Conservation (phyloP, 495 filamentous ascomycete genomes). For the Astrothelium macrocarpum region DNA sequence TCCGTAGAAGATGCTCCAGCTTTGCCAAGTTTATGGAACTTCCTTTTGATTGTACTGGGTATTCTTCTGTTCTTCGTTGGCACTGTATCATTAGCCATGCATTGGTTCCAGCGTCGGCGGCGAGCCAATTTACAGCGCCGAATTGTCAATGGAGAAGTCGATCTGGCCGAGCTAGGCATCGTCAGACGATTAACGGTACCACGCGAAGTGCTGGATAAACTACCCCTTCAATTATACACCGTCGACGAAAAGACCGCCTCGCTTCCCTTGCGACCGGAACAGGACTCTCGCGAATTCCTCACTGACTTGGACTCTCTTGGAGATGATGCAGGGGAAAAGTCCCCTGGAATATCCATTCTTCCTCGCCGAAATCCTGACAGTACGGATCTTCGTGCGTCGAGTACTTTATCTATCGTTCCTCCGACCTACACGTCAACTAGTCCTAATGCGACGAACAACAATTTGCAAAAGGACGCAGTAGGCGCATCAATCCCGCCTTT, state of each 20-base stretch:
- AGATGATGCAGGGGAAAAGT: background rate
- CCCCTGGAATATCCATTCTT: background rate
- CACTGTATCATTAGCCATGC: constrained; percentile 60
- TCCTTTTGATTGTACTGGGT: constrained; percentile 69
- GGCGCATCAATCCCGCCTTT: constrained; percentile 12
- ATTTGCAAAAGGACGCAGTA: background rate
- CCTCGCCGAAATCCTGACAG: background rate
- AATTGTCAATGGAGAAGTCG: constrained; percentile 63
- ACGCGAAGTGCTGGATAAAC: constrained; percentile 50
- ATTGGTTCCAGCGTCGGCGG: constrained; percentile 57
- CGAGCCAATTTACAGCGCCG: constrained; percentile 55
- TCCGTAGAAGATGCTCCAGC: constrained; percentile 28
- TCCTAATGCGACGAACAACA: background rate
- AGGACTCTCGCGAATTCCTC: background rate
- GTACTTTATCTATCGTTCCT: background rate
- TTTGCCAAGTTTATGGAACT: constrained; percentile 69
- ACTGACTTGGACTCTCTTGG: background rate
- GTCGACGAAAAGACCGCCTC: background rate
- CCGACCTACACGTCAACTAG: background rate
- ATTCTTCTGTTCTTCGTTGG: constrained; percentile 58
- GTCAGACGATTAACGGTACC: constrained; percentile 60
- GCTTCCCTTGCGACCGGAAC: background rate
- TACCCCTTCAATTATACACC: constrained; percentile 65
- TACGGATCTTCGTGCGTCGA: background rate
- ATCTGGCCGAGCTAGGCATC: constrained; percentile 71